Conservation (phyloP, 75 land plant genomes). For the Cunninghamia lanceolata region DNA sequence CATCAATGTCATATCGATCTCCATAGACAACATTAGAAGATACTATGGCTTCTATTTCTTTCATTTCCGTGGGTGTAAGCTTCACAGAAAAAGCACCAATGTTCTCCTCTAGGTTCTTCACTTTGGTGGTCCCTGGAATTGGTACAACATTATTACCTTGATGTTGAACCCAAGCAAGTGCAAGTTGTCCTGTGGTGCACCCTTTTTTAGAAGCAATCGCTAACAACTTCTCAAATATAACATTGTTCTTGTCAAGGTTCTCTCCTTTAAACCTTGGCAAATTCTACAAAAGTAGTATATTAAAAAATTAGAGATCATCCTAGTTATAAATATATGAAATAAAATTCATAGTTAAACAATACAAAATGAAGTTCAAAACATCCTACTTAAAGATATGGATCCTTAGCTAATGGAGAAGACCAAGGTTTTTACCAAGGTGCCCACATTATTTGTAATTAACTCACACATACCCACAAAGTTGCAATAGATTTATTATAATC, state of each 20-base stretch:
- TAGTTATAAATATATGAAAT: background rate
- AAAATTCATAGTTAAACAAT: too few relatives aligned
- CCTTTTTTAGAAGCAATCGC: slow-evolving; percentile 33
- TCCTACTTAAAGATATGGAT: too few relatives aligned
- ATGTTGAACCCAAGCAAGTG: slow-evolving; percentile 64
- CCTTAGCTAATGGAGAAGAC: too few relatives aligned
- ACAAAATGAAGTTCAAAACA: too few relatives aligned
- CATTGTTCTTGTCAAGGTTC: slow-evolving; percentile 49
- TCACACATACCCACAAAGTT: too few relatives aligned
- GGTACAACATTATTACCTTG: slow-evolving; percentile 56
- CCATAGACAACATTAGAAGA: too few relatives aligned
- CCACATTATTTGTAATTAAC: too few relatives aligned
- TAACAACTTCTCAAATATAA: slow-evolving; percentile 30
- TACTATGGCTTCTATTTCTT: slow-evolving; percentile 42
- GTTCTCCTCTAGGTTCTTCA: slow-evolving; percentile 40
- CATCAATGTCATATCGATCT: slow-evolving; percentile 28
- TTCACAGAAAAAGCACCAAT: too few relatives aligned
- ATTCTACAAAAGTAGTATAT: slow-evolving; percentile 7
- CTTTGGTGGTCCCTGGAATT: slow-evolving; percentile 66
- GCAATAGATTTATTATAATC: too few relatives aligned
- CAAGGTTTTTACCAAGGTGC: too few relatives aligned
- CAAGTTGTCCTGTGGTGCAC: slow-evolving; percentile 55
- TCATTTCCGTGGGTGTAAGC: slow-evolving; percentile 41
- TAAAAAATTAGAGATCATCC: too few relatives aligned
- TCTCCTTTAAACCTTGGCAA: slow-evolving; percentile 42